Evolutionary conservation across 768 basidiomycete genomes (phyloP), one percentile per base, ranked within the genome.

Genomic region (Tylopilus sp.): DNA sequence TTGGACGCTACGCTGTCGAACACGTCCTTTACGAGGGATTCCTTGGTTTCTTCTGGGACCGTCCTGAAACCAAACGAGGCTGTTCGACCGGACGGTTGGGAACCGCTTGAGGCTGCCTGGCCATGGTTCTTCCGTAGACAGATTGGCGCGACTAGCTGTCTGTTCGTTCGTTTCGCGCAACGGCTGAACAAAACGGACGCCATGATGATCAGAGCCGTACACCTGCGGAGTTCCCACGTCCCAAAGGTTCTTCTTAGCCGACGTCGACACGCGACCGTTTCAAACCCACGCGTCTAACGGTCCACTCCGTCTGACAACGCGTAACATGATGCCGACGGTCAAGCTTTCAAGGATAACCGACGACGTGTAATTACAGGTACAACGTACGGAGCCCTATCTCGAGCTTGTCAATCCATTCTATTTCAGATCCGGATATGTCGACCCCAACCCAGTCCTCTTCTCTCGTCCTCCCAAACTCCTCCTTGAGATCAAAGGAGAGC

Each of bases 1-100:
- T 82, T 87, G 31, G 91, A 87, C 38, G 97, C 94, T 52, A 99
- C 97, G 8, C 92, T 96, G 65, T 91, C 85, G 73, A 99, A 99
- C 47, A 99, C 95, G 58, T 81, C 82, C 63, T 90, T 92, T 56
- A 99, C 97, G 42, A 98, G 78, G 3, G 80, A 74, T 73, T 98
- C 96, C 68, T 99, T 99, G 31, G 79, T 69, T 30, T 89, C 85
- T 67, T 92, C 89, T 14, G 89, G 88, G 3, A 99, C 85, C 8
- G 86, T 89, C 71, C 78, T 82, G 80, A 93, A 99, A 25, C 97
- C 97, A 69, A 99, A 99, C 30, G 97, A 96, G 0, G 93, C 78
- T 6, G 86, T 89, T 30, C 68, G 71, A 52, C 55, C 49, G 14
- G 69, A 58, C n/a, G 57, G 38, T 25, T 59, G 53, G 4, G 67